These are phyloP conservation scores for Colletotrichum destructivum DNA, from an alignment of 2,329 filamentous ascomycete species.

Conservation along the genomic window DNA sequence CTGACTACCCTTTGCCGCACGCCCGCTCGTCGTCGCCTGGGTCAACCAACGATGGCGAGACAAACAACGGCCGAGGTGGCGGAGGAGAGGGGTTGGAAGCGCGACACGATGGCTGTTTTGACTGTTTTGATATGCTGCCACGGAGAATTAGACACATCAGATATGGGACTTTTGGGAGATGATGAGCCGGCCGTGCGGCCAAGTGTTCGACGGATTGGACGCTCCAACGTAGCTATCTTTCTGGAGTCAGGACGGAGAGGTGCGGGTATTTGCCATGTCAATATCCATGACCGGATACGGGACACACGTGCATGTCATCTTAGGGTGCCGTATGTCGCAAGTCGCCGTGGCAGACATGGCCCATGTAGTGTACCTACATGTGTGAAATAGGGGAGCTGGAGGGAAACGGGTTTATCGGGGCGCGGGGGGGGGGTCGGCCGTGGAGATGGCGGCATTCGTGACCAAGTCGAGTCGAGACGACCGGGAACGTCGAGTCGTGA, in stretches of 20 bases:
- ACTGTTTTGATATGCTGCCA: constrained; percentile 32
- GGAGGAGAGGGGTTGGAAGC: constrained; percentile 9
- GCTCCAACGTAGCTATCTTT: constrained; percentile 29
- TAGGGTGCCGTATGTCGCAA: constrained; percentile 16
- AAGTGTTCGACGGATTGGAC: constrained; percentile 36
- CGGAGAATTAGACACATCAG: constrained; percentile 17
- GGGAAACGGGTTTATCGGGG: constrained; percentile 20
- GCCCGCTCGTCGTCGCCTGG: constrained; percentile 28
- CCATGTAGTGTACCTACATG: background rate
- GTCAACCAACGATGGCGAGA: constrained; percentile 31
- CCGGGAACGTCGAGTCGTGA: constrained; percentile 26
- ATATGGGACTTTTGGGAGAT: constrained; percentile 11
- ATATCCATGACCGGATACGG: constrained; percentile 21
- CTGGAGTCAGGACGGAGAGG: constrained; percentile 26
- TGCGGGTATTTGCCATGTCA: constrained; percentile 20
- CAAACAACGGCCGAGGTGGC: constrained; percentile 22
- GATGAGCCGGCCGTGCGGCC: constrained; percentile 37
- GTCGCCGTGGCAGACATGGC: constrained; percentile 5
- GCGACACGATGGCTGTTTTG: constrained; percentile 27
- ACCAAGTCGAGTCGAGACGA: constrained; percentile 36
- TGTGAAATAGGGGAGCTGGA: constrained; percentile 30
- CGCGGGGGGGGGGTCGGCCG: background rate
- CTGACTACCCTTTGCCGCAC: constrained; percentile 33
- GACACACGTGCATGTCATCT: constrained; percentile 39
- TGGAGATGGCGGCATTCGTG: constrained; percentile 34